Conservation (phyloP, 2,329 filamentous ascomycete species). For the Botryotinia narcissicola region DNA sequence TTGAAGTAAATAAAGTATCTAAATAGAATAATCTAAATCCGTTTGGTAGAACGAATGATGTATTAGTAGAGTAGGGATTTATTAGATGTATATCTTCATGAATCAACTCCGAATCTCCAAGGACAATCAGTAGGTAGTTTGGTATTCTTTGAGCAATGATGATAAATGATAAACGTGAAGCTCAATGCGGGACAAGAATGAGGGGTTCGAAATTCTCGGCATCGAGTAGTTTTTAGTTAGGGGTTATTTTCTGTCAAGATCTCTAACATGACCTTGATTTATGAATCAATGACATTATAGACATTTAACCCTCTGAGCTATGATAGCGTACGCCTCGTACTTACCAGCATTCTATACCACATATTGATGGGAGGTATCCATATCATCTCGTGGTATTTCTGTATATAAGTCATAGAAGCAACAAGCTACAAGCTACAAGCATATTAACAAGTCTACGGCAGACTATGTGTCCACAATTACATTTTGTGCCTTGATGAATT, state of each 20-base stretch:
- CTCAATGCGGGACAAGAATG: constrained; percentile 14
- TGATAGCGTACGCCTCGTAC: neutral
- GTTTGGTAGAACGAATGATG: neutral
- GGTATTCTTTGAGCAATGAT: neutral
- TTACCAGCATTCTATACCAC: neutral
- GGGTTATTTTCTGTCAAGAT: neutral
- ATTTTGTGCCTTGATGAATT: neutral
- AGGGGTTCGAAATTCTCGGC: constrained; percentile 11
- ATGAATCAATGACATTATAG: neutral
- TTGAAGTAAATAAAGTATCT: neutral
- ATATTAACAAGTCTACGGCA: neutral
- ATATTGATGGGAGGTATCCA: neutral
- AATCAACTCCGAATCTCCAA: neutral
- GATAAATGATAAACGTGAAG: neutral
- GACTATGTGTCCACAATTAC: neutral
- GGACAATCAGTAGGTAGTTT: neutral
- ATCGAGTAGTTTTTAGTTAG: neutral
- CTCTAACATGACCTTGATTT: neutral
- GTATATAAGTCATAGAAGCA: neutral
- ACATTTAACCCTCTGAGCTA: neutral
- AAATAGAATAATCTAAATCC: neutral
- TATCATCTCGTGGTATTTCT: neutral
- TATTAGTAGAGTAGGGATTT: neutral
- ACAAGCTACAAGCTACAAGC: neutral
- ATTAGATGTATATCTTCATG: neutral